Evolutionary conservation across 192 early-diverging fungal species (phyloP), one percentile per base, ranked within the genome.

Genomic region (Entomortierella lignicola): DNA sequence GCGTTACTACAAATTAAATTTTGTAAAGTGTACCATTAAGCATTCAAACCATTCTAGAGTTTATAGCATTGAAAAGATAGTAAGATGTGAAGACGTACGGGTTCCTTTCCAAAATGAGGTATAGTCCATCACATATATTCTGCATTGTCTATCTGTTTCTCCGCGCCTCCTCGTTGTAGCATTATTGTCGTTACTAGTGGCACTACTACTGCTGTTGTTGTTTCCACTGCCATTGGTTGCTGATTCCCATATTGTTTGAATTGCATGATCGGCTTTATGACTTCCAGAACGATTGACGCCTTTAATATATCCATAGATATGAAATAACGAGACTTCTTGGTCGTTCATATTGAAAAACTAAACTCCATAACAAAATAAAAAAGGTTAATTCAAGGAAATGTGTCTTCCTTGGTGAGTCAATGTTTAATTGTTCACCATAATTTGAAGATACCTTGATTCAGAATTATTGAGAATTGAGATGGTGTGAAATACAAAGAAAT

Each of bases 201-300:
- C n/a, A n/a, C 8, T 10, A 13, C 21, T 34, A 12, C 21, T 2
- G 37, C 31, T 12, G 32, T n/a, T n/a, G n/a, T n/a, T n/a, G n/a
- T n/a, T n/a, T n/a, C n/a, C n/a, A n/a, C n/a, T n/a, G n/a, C n/a
- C n/a, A n/a, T n/a, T n/a, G n/a, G n/a, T n/a, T n/a, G 27, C 32
- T 17, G 59, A 51, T 25, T 77, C 65, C 72, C 72, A 77, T 18
- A 77, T 68, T 6, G 72, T 77, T 47, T 77, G 72, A 20, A 77
- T 68, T 11, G 72, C 72, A 57, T 77, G 53, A 47, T 77, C 72
- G 26, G 64, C 47, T 48, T 37, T 55, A n/a, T n/a, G 42, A 55
- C 42, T 42, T 26, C 31, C 47, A 26, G 39, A 5, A 13, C 44
- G 31, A 7, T 30, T 26, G 4, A 4, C 63, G 18, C 23, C 32